Evolutionary conservation across 2,329 filamentous ascomycete genomes (phyloP).

Genomic region (Stemphylium beticola): DNA sequence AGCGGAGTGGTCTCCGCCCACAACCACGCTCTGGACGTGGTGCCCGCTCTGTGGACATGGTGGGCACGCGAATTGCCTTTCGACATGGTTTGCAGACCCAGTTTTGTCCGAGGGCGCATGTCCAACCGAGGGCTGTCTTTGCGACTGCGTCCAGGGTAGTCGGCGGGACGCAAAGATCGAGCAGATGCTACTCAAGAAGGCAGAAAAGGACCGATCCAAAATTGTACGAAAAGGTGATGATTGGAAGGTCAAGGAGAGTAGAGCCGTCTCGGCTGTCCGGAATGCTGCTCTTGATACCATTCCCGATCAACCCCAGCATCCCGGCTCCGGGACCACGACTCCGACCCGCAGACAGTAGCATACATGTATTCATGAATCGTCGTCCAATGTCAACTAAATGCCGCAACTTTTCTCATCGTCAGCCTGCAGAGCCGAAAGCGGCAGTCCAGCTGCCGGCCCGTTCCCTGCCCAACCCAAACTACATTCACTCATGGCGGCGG

Average conservation of each 20-base stretch:
- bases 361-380: not conserved
- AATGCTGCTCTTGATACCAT: constrained; percentile 36
- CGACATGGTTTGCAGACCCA: constrained; percentile 60
- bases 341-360: constrained; percentile 4
- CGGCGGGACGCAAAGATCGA: constrained; percentile 43
- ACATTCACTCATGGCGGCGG: not conserved
- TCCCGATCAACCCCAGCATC: constrained; percentile 15
- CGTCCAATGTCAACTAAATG: not conserved
- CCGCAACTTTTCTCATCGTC: not conserved
- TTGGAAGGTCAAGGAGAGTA: constrained; percentile 52
- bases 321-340: constrained; percentile 18
- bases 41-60: constrained; percentile 68
- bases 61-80: constrained; percentile 64
- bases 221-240: constrained; percentile 50
- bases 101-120: constrained; percentile 60
- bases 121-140: constrained; percentile 64
- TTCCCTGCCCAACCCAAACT: not conserved
- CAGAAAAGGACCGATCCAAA: constrained; percentile 43
- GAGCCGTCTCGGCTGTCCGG: constrained; percentile 50
- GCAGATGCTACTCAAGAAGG: constrained; percentile 37
- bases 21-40: constrained; percentile 58
- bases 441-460: not conserved
- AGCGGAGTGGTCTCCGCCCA: constrained; percentile 29
- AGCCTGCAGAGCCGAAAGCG: not conserved
- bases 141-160: constrained; percentile 63